Evolutionary conservation across 192 early-diverging fungal genomes (phyloP), one percentile per base, ranked within the genome.

Genomic region (Oehlia diaphana): DNA sequence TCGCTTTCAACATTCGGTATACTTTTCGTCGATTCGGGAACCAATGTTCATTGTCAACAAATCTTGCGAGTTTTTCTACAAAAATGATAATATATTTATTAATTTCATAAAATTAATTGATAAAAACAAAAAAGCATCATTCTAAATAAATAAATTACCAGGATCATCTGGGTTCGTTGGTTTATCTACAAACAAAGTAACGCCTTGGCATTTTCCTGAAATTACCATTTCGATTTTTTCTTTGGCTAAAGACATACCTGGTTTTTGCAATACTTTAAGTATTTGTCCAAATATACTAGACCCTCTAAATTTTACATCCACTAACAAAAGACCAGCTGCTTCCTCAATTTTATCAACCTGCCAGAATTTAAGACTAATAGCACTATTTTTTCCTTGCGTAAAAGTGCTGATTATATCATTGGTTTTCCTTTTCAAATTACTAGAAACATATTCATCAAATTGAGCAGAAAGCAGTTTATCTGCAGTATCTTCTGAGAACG

Each of bases 141-240:
- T 74, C 50, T 10, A 61, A n/a, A 35, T 64, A 61, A 21, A 72
- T 63, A 8, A 42, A 64, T 35, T 23, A 64, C 65, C 19, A 28
- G 31, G 12, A 35, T 49, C 69, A 37, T 35, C 35, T 21, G 53
- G 63, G 31, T 68, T 49, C 31, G 63, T 76, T 53, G 64, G 72
- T 50, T 76, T 49, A 79, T 86, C 85, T 13, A 62, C 49, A 53
- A 86, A 86, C 16, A 86, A 66, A 35, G 13, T 49, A 26, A 86
- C 72, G 19, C 81, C 83, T 9, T 80, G 49, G 44, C 71, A 82
- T 9, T 16, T 69, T 23, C 85, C 85, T 0, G 7, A 28, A 3
- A 84, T 12, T 44, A 86, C 23, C 85, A 86, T 86, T 69, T 78
- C 65, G 9, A 86, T 82, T 71, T 86, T 86, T 53, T 79, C 82